Evolutionary conservation across 2,329 filamentous ascomycete genomes (phyloP), one percentile per base, ranked within the genome.

Genomic region (Alternaria burnsii): DNA sequence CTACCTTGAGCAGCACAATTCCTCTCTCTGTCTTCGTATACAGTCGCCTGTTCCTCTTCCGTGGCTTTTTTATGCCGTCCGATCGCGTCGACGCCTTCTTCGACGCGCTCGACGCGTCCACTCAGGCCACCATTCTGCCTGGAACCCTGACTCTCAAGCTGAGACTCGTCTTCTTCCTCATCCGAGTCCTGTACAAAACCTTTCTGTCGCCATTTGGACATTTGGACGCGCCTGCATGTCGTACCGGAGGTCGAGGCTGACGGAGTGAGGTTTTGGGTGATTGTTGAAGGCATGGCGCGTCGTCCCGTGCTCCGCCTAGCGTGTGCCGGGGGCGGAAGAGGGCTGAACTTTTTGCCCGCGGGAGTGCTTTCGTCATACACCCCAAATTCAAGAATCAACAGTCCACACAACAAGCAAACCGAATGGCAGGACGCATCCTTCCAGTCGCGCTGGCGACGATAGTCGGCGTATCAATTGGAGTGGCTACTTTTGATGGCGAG

Each of bases 101-200:
- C 51, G 57, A 70, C 65, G 67, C 66, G 68, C 48, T 70, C 67
- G 63, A 63, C 59, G 65, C 67, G 69, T 67, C 52, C 38, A 18
- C 60, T 52, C n/a, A 63, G 51, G 56, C 38, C 61, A 32, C 48
- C 50, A 50, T 64, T 56, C 16, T 63, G 66, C 44, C 51, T 62
- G 4, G 61, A 62, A 26, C 32, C n/a, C 55, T 71, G 69, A 30
- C 55, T 74, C 44, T 77, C 75, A 34, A 76, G 30, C 51, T 76
- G 70, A 14, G 59, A 63, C 38, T 73, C 71, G 18, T 76, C 74
- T 47, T 82, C 81, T 52, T 84, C 82, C 58, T 83, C 82, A 76
- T 84, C 82, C 61, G 82, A 84, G 72, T 84, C 82, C 74, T 77
- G 78, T 65, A 84, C 82, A 75, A 80, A 83, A 67, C 82, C 82